Base-by-base conservation (phyloP, 2,329 filamentous ascomycete genomes). In the Keithomyces neogunnii region DNA sequence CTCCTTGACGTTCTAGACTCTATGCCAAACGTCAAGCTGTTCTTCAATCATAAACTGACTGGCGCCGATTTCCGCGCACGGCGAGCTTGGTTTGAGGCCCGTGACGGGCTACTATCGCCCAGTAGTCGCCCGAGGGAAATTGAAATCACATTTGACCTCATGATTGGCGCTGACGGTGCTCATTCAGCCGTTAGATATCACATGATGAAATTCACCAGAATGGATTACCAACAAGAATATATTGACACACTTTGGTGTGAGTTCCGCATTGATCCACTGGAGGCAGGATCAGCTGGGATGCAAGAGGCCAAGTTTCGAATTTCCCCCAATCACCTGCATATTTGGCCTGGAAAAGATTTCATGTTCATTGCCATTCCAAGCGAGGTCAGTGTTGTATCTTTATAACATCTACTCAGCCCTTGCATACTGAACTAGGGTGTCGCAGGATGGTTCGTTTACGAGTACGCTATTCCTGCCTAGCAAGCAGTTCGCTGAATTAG, bases 341-440 rank as follows among this genome's bases (percentile, higher is more conserved):
- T 99, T 64, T 99, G 93, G 93, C 93, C 93, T 0, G 90, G 88
- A 33, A 85, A 84, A 60, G 84, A 91, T 42, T 92, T 93, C 62
- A 97, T 99, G 95, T 99, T 99, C 70, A 99, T 99, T 63, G 95
- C 93, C 19, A 91, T 99, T 43, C 92, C 93, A 0, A 85, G 80
- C 58, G 72, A 78, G 52, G 80, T 82, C 65, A 58, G 75, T 60
- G 35, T 35, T 13, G 13, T 19, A 5, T 30, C 28, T 26, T 45
- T 32, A 26, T 30, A 5, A 28, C n/a, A 19, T 29, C 13, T 47
- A 4, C 40, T 49, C 4, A 55, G 62, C 47, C 60, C 52, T 31
- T 6, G 29, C 51, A 55, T 43, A 62, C 52, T 36, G 39, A 47
- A 45, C 39, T 29, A 19, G 35, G 11, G 26, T 33, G 9, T n/a